These are phyloP conservation scores for Shiraia bambusicola DNA, from an alignment of 2,329 filamentous ascomycete species.

Conservation along the genomic window DNA sequence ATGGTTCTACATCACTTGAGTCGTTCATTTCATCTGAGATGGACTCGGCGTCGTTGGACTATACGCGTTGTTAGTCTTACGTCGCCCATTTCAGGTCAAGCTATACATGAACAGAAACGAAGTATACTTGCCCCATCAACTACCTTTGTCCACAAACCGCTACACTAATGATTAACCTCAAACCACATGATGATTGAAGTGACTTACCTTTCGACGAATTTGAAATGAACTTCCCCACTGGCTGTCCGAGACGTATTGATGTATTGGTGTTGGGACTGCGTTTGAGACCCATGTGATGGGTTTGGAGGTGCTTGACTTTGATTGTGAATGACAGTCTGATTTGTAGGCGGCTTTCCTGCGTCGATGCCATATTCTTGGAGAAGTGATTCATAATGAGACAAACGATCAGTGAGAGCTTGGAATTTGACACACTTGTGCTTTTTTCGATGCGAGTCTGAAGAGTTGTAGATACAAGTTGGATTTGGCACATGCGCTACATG, in stretches of 20 bases:
- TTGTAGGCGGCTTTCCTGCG: not conserved
- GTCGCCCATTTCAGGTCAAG: not conserved
- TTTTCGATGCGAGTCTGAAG: conserved; percentile 8
- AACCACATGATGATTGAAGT: conserved; percentile 66
- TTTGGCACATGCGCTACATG: conserved; percentile 24
- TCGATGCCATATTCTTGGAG: conserved; percentile 21
- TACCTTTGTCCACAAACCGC: conserved; percentile 70
- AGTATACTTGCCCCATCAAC: conserved; percentile 66
- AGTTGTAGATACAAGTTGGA: conserved; percentile 18
- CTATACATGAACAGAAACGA: conserved; percentile 1
- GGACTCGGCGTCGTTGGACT: conserved; percentile 7
- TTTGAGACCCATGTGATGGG: too few relatives aligned
- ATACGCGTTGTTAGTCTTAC: not conserved
- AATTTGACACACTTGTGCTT: conserved; percentile 7
- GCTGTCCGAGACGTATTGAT: not conserved
- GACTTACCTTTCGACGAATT: conserved; percentile 67
- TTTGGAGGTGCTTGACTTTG: not conserved
- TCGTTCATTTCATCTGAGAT: conserved; percentile 60
- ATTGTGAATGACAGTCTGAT: not conserved
- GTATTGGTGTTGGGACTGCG: not conserved
- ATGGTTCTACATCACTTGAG: conserved; percentile 60
- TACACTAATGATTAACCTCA: conserved; percentile 53
- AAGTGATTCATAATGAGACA: conserved; percentile 25
- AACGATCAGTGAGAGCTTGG: conserved; percentile 16
- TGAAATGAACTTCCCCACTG: not conserved